Evolutionary conservation across 2,329 filamentous ascomycete species (phyloP), one percentile per base, ranked within the genome.

Genomic region (Trichocomaceae sp.): DNA sequence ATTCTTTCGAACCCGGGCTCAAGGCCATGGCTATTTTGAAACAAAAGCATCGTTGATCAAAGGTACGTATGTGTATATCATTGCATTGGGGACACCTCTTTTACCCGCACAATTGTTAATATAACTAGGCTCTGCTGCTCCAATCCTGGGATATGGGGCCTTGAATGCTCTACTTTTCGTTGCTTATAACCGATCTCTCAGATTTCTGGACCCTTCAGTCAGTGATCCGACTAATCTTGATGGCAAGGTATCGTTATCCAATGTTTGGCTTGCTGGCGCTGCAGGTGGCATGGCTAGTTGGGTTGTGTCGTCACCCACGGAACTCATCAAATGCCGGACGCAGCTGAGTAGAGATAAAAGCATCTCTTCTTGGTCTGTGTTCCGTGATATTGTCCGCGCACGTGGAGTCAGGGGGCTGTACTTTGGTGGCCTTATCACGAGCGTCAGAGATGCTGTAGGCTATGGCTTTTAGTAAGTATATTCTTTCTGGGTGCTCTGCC

Each of bases 111-210:
- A 31, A 39, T 44, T 26, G 44, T 42, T 37, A 19, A 49, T 19
- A 23, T 46, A 54, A 63, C 35, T 44, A 77, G 92, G 92, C 59
- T 83, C 87, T 10, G 87, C 91, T 22, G 90, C 90, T 35, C 92
- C 92, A 0, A 85, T 96, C 37, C 75, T 96, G 4, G 89, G 89
- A 61, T 96, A 96, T 72, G 92, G 92, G 59, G 90, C 88, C 19
- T 80, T 97, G 58, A 96, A 96, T 67, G 90, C 90, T 39, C 76
- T 96, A 15, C 83, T 96, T 19, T 96, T 96, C 72, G 83, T 92
- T 62, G 85, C 87, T 1, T 97, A 96, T 75, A 96, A 96, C 69
- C 86, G 88, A 56, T 85, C 85, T n/a, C 82, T 92, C 63, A 76
- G 77, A 20, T 70, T 83, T 15, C 74, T 96, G 23, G 69, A 71